These are phyloP conservation scores for Dryadomyces quercivorus DNA, from an alignment of 2,329 filamentous ascomycete genomes.

Conservation along the genomic window DNA sequence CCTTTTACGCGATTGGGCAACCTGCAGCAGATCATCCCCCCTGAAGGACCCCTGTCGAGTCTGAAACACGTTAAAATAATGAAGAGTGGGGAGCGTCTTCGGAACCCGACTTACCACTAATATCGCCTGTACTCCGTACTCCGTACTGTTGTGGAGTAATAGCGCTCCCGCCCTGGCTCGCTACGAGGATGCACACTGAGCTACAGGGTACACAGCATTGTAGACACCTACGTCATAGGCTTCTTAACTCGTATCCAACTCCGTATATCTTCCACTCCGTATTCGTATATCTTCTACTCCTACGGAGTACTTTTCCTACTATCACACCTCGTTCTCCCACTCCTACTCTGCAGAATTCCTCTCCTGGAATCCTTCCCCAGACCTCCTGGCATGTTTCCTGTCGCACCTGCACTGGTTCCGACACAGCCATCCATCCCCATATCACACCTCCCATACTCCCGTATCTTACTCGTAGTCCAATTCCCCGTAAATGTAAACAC, in stretches of 20 bases:
- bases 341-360: too few relatives aligned
- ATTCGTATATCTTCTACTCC: too few relatives aligned
- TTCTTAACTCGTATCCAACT: not conserved
- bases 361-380: too few relatives aligned
- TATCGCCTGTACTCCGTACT: not conserved
- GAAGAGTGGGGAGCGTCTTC: too few relatives aligned
- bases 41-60: not conserved
- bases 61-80: conserved; percentile 5
- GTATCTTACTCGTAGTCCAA: not conserved
- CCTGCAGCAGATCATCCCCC: not conserved
- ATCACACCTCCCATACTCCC: not conserved
- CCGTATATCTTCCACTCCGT: too few relatives aligned
- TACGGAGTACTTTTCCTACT: too few relatives aligned
- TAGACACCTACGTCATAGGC: too few relatives aligned
- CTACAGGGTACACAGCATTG: not conserved
- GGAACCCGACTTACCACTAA: not conserved
- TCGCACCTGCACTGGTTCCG: too few relatives aligned
- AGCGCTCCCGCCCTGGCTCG: not conserved
- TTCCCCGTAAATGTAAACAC: not conserved
- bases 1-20: not conserved
- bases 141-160: not conserved
- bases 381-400: too few relatives aligned
- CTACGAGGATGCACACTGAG: too few relatives aligned
- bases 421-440: too few relatives aligned
- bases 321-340: too few relatives aligned